Percentiles rank a stretch among this genome's conserved stretches.
Evolutionary conservation across 2,329 filamentous ascomycete species (phyloP).

Genomic region (Botrytis tulipae): DNA sequence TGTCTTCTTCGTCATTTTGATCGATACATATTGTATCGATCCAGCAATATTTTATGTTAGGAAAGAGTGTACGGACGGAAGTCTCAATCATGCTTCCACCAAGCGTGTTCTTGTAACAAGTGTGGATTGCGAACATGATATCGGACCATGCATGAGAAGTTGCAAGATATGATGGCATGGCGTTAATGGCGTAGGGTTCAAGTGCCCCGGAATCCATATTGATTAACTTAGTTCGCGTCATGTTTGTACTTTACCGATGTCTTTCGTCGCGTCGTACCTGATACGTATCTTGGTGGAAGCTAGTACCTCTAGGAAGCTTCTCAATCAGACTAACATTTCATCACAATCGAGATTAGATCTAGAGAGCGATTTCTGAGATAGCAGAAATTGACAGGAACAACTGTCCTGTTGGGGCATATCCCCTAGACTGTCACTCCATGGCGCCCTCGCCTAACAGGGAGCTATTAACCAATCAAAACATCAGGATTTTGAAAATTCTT

Average conservation of each 20-base stretch:
- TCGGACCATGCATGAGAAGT: conserved; percentile 19
- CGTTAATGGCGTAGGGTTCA: conserved; percentile 7
- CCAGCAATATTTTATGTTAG: conserved; percentile 19
- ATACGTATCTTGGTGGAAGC: not conserved
- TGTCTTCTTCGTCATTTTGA: conserved; percentile 23
- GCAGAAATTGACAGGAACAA: not conserved
- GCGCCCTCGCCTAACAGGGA: too few species aligned
- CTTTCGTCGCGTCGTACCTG: not conserved
- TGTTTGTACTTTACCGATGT: not conserved
- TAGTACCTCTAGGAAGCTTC: not conserved
- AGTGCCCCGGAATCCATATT: conserved; percentile 11
- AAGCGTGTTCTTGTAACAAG: not conserved
- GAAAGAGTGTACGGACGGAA: conserved; percentile 13
- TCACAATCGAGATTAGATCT: not conserved
- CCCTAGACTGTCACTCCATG: too few species aligned
- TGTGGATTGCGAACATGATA: conserved; percentile 15
- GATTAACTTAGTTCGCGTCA: conserved; percentile 9
- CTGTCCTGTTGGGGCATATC: not conserved
- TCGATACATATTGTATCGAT: conserved; percentile 26
- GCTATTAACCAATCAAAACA: too few species aligned
- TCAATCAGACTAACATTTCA: not conserved
- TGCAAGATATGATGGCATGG: conserved; percentile 21
- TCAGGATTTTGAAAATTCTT: too few species aligned
- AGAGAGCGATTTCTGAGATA: not conserved
- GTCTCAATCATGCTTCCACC: conserved; percentile 17